Evolutionary conservation across 1,139 yeast species (phyloP).

Genomic region (Zygosaccharomyces pseudobailii): DNA sequence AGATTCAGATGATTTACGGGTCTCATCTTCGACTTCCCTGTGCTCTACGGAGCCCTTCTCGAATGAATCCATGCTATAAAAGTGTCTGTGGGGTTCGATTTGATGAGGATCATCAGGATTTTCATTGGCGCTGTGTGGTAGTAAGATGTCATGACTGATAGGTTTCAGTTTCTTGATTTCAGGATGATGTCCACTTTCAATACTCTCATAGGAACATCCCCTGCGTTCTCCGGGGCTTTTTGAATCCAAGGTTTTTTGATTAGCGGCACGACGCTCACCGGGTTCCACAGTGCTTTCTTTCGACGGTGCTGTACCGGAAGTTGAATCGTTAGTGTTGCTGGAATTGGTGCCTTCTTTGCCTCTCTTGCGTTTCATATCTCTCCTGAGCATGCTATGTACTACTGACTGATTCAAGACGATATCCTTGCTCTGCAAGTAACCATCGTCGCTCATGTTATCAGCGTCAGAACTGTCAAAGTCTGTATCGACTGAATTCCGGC

Average conservation of each 20-base stretch:
- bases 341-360: constrained; percentile 10
- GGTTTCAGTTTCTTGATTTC: constrained; percentile 17
- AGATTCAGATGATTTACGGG: constrained; percentile 3
- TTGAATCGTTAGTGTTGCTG: neutral
- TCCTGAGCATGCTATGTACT: constrained; percentile 20
- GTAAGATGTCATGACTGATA: constrained; percentile 6
- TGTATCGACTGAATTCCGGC: constrained; percentile 2
- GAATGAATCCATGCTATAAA: constrained; percentile 16
- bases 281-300: neutral
- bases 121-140: neutral
- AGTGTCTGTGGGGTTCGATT: neutral
- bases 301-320: neutral
- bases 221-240: neutral
- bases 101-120: neutral
- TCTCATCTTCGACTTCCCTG: constrained; percentile 9
- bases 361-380: constrained; percentile 28
- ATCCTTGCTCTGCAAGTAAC: constrained; percentile 24
- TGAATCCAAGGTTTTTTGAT: constrained; percentile 6
- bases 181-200: constrained; percentile 16
- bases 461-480: constrained; percentile 9
- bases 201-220: constrained; percentile 11
- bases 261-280: constrained; percentile 2
- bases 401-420: constrained; percentile 24
- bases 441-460: constrained; percentile 18
- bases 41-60: constrained; percentile 20